Conservation (phyloP, 2,329 filamentous ascomycete species). For the Diplocarpon mali region DNA sequence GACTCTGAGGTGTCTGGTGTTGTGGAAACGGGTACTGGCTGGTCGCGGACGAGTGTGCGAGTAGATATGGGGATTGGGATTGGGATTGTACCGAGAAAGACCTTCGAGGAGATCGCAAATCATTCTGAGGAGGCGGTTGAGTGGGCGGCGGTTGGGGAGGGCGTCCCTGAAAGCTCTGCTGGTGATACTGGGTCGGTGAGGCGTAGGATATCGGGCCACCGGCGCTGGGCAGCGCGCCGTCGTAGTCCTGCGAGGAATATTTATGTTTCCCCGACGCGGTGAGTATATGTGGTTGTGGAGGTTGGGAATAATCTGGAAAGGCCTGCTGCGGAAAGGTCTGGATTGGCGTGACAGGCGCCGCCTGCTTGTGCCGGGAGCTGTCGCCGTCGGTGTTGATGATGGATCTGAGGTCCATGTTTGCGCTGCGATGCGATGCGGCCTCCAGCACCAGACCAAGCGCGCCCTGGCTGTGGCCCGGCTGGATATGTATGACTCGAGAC, state of each 20-base stretch:
- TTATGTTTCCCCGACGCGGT: conserved; percentile 25
- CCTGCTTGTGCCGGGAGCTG: conserved; percentile 15
- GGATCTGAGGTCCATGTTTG: conserved; percentile 40
- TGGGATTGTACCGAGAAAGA: conserved; percentile 25
- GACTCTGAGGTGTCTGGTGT: conserved; percentile 25
- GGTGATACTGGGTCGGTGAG: conserved; percentile 26
- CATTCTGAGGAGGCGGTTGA: conserved; percentile 29
- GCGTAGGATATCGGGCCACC: conserved; percentile 19
- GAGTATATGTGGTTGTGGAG: conserved; percentile 18
- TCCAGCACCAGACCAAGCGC: conserved; percentile 18
- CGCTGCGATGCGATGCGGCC: conserved; percentile 21
- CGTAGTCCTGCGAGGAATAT: conserved; percentile 23
- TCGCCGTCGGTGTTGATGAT: conserved; percentile 36
- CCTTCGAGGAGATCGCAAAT: conserved; percentile 34
- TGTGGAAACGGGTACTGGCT: conserved; percentile 27
- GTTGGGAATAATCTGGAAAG: conserved; percentile 26
- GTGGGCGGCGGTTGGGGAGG: conserved; percentile 31
- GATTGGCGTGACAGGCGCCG: conserved; percentile 26
- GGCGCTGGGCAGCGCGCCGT: conserved; percentile 12
- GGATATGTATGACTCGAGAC: conserved; percentile 13
- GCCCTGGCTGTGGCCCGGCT: conserved; percentile 15
- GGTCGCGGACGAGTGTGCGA: conserved; percentile 24
- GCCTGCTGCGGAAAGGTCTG: conserved; percentile 22
- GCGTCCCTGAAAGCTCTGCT: conserved; percentile 22
- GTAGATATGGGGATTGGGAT: conserved; percentile 26